phyloP scores from a whole-genome alignment of 345 rosid genomes.

The Boechera divaricarpa region DNA sequence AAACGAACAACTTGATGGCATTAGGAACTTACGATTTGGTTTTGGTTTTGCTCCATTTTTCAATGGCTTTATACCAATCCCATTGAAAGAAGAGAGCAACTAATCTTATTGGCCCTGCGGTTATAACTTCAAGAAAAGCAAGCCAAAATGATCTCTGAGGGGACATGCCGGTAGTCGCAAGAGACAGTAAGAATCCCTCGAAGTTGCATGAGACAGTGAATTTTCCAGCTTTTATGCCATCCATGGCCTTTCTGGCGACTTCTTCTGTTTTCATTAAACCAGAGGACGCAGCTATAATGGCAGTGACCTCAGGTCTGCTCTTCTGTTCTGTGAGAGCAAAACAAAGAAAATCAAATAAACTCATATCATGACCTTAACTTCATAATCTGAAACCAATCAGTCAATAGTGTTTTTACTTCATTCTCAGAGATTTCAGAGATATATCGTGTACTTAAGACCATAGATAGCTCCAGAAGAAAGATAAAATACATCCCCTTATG shows the following conservation, averaged over 20 bases:
- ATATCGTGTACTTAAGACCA: too few relatives aligned
- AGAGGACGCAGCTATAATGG: conserved; percentile 63
- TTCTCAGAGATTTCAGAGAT: not conserved
- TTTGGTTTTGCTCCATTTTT: conserved; percentile 45
- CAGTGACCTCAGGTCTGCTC: conserved; percentile 66
- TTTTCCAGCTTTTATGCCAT: conserved; percentile 72
- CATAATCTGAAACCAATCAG: conserved; percentile 6
- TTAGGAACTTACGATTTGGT: conserved; percentile 17
- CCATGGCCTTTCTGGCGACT: conserved; percentile 72
- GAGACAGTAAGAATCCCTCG: conserved; percentile 65
- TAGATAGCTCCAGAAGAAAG: too few relatives aligned
- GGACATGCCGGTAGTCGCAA: conserved; percentile 73
- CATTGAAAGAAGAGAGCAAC: conserved; percentile 66
- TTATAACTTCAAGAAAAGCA: conserved; percentile 77
- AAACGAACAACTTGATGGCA: conserved; percentile 12
- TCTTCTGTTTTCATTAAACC: conserved; percentile 76
- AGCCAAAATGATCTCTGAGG: conserved; percentile 75
- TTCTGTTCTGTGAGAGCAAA: conserved; percentile 53
- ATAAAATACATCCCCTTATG: too few relatives aligned
- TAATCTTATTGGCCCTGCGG: conserved; percentile 57
- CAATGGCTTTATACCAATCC: conserved; percentile 76
- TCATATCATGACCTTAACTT: conserved; percentile 17
- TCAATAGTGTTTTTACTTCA: not conserved
- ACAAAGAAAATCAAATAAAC: conserved; percentile 14
- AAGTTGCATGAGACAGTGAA: conserved; percentile 77